Evolutionary conservation across 1,284 basidiomycete species (phyloP).

Genomic region (Microbotryomycetes sp.): DNA sequence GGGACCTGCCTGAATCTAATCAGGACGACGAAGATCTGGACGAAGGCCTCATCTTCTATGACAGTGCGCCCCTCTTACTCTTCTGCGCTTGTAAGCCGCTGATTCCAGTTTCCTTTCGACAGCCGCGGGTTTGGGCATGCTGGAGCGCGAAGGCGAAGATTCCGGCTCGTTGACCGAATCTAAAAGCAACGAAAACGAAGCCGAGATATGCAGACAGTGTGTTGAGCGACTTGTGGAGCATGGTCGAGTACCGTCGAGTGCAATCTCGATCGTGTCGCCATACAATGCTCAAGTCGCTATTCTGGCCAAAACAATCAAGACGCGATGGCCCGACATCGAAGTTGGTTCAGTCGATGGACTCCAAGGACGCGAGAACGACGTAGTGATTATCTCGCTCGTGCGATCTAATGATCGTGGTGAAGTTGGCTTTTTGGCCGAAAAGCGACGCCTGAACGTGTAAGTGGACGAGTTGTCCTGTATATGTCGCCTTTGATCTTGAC

Average conservation of each 20-base stretch:
- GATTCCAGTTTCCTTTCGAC: not conserved
- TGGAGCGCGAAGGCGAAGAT: conserved; percentile 54
- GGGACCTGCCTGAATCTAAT: conserved; percentile 56
- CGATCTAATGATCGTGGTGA: conserved; percentile 74
- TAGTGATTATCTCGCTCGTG: conserved; percentile 79
- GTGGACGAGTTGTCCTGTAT: conserved; percentile 17
- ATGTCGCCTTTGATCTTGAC: not conserved
- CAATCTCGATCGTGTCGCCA: conserved; percentile 89
- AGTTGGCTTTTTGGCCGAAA: conserved; percentile 86
- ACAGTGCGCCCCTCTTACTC: conserved; percentile 51
- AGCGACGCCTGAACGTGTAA: conserved; percentile 74
- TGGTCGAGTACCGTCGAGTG: conserved; percentile 59
- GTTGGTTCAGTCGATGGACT: conserved; percentile 88
- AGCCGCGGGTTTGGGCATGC: conserved; percentile 83
- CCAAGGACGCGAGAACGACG: conserved; percentile 77
- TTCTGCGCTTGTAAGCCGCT: no score
- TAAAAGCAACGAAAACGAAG: conserved; percentile 88
- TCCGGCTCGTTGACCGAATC: conserved; percentile 59
- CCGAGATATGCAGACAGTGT: conserved; percentile 71
- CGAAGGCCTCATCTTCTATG: conserved; percentile 81
- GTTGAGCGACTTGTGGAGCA: conserved; percentile 63
- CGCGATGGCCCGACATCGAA: conserved; percentile 65
- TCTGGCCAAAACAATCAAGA: conserved; percentile 62
- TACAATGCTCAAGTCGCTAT: conserved; percentile 88
- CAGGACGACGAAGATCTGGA: conserved; percentile 58